phyloP scores from a whole-genome alignment of 306 rosid species.

The Betula pendula region DNA sequence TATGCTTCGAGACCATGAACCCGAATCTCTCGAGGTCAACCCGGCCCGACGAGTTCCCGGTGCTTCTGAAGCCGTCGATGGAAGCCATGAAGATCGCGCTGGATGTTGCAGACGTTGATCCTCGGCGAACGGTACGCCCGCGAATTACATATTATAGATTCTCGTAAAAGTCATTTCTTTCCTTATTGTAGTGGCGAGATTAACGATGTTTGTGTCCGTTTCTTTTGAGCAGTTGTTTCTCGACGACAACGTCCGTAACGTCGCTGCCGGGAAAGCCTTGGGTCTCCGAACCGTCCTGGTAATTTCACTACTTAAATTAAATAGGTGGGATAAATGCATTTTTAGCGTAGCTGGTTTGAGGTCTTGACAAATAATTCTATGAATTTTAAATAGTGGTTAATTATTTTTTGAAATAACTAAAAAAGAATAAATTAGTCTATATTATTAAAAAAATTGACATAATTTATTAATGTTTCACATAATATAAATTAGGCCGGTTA shows the following conservation, averaged over 20 bases:
- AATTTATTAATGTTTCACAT: too few relatives aligned
- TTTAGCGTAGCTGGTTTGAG: too few relatives aligned
- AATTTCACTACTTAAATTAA: neutral
- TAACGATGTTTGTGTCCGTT: neutral
- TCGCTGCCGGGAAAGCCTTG: slow-evolving; percentile 68
- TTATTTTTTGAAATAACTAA: too few relatives aligned
- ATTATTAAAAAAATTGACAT: too few relatives aligned
- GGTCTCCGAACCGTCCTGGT: slow-evolving; percentile 84
- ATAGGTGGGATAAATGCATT: too few relatives aligned
- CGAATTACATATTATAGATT: neutral
- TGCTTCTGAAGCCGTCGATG: slow-evolving; percentile 72
- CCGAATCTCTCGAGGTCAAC: slow-evolving; percentile 61
- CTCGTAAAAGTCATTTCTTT: neutral
- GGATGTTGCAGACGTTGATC: slow-evolving; percentile 56
- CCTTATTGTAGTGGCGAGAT: too few relatives aligned
- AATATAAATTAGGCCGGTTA: too few relatives aligned
- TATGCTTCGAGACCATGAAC: slow-evolving; percentile 87
- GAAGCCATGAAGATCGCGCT: slow-evolving; percentile 66
- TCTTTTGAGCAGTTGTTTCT: slow-evolving; percentile 57
- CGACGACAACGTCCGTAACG: slow-evolving; percentile 66
- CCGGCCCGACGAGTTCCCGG: slow-evolving; percentile 69
- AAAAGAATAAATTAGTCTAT: too few relatives aligned
- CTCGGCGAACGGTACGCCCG: slow-evolving; percentile 60
- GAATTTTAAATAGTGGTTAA: too few relatives aligned
- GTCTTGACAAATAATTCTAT: too few relatives aligned